Conservation (phyloP, 768 basidiomycete genomes). For the Lactarius sanguifluus region DNA sequence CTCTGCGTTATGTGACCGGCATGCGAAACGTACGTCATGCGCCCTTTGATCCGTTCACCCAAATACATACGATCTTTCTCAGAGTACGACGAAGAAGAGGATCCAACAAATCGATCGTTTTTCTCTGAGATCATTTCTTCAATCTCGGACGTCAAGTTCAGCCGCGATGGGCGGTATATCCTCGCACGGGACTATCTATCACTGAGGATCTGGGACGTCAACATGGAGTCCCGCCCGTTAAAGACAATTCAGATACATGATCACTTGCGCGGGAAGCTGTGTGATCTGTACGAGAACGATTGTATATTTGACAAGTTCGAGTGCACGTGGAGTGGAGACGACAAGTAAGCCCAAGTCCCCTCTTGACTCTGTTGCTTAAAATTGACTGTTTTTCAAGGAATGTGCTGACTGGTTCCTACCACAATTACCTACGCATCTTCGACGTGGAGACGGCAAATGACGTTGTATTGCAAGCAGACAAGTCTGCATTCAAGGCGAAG, state of each 20-base stretch:
- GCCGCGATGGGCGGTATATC: conserved; percentile 95
- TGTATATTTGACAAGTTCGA: conserved; percentile 99
- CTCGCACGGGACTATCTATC: conserved; percentile 96
- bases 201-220: conserved; percentile 99
- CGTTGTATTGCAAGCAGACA: conserved; percentile 95
- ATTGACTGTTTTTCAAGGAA: conserved; percentile 52
- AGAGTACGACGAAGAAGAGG: conserved; percentile 99
- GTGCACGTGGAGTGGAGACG: conserved; percentile 96
- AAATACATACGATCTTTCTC: conserved; percentile 27
- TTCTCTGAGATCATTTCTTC: conserved; percentile 99
- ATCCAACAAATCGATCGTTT: conserved; percentile 95
- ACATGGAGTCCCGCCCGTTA: conserved; percentile 95
- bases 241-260: conserved; percentile 99
- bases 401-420: conserved; percentile 98
- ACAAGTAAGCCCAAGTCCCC: conserved; percentile 67
- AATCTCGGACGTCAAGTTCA: conserved; percentile 99
- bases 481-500: conserved; percentile 99
- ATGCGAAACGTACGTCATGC: conserved; percentile 82
- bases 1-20: conserved; percentile 91
- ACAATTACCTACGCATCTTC: conserved; percentile 99
- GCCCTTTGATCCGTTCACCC: conserved; percentile 12
- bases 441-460: conserved; percentile 84
- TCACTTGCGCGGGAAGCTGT: conserved; percentile 94
- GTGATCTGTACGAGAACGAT: conserved; percentile 98
- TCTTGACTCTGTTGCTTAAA: background rate